These are phyloP conservation scores for Neonectria hederae DNA, from an alignment of 2,329 filamentous ascomycete genomes.

Conservation along the genomic window DNA sequence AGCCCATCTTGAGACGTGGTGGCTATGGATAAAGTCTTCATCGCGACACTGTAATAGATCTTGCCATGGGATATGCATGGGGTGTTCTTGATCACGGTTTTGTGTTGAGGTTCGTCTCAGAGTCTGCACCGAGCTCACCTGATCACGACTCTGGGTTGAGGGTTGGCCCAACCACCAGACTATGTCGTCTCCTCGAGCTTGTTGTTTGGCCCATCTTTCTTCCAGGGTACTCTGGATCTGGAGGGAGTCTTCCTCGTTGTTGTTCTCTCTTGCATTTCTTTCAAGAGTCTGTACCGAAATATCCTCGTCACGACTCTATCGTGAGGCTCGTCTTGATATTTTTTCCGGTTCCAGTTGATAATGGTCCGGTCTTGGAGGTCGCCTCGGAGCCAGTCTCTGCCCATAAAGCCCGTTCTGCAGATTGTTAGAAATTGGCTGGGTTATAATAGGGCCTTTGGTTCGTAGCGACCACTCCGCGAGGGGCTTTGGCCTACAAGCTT, in stretches of 20 bases:
- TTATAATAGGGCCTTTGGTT: neutral
- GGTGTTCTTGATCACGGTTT: too few species aligned
- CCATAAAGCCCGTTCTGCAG: neutral
- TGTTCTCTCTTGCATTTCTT: too few species aligned
- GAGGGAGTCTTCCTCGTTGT: neutral
- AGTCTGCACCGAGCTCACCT: too few species aligned
- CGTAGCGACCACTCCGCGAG: constrained; percentile 2
- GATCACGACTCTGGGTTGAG: too few species aligned
- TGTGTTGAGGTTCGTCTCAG: too few species aligned
- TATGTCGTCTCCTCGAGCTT: neutral
- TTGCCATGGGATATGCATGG: too few species aligned
- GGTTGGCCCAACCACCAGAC: neutral
- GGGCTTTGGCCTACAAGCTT: constrained; percentile 7
- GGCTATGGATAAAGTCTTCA: too few species aligned
- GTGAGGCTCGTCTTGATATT: neutral
- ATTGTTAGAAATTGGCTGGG: neutral
- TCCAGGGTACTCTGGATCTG: neutral
- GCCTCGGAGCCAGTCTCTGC: neutral
- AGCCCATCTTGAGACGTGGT: neutral
- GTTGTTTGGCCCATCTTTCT: neutral
- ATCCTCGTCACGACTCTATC: neutral
- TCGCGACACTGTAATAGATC: too few species aligned
- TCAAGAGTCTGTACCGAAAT: neutral
- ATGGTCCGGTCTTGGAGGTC: neutral
- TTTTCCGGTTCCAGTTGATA: neutral